These are phyloP conservation scores for Vararia minispora DNA, from an alignment of 768 basidiomycete species.

Conservation along the genomic window DNA sequence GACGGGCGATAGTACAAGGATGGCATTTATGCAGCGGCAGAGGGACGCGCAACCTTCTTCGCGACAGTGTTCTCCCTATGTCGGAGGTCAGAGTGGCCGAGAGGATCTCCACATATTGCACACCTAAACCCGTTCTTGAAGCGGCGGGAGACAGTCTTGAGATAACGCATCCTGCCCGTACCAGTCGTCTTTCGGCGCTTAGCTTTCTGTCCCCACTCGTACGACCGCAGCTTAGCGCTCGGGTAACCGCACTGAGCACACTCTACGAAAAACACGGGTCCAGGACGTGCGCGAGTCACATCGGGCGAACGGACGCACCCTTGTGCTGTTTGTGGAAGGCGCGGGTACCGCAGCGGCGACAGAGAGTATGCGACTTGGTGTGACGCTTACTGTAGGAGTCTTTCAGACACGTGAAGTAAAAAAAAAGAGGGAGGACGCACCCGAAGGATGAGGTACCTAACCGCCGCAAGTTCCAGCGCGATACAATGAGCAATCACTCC, in stretches of 20 bases:
- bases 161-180: slow-evolving; percentile 89
- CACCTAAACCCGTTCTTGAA: slow-evolving; percentile 99
- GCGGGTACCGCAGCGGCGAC: slow-evolving; percentile 92
- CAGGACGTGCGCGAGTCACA: not conserved
- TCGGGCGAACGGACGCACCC: slow-evolving; percentile 37
- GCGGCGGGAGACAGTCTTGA: slow-evolving; percentile 85
- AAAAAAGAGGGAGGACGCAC: slow-evolving; percentile 34
- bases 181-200: slow-evolving; percentile 99
- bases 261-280: slow-evolving; percentile 38
- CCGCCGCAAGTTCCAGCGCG: slow-evolving; percentile 10
- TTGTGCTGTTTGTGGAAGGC: slow-evolving; percentile 99
- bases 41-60: slow-evolving; percentile 68
- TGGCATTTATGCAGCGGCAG: slow-evolving; percentile 34
- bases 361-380: slow-evolving; percentile 94
- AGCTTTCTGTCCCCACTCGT: slow-evolving; percentile 97
- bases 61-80: slow-evolving; percentile 82
- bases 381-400: slow-evolving; percentile 71
- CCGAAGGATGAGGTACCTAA: slow-evolving; percentile 94
- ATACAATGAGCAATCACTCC: slow-evolving; percentile 12
- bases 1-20: slow-evolving; percentile 17
- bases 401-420: slow-evolving; percentile 1
- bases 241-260: slow-evolving; percentile 98
- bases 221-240: slow-evolving; percentile 88
- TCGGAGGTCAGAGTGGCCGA: slow-evolving; percentile 2
- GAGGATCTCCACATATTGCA: slow-evolving; percentile 12